Evolutionary conservation across 1,284 basidiomycete genomes (phyloP).

Genomic region (Kwoniella shivajii): DNA sequence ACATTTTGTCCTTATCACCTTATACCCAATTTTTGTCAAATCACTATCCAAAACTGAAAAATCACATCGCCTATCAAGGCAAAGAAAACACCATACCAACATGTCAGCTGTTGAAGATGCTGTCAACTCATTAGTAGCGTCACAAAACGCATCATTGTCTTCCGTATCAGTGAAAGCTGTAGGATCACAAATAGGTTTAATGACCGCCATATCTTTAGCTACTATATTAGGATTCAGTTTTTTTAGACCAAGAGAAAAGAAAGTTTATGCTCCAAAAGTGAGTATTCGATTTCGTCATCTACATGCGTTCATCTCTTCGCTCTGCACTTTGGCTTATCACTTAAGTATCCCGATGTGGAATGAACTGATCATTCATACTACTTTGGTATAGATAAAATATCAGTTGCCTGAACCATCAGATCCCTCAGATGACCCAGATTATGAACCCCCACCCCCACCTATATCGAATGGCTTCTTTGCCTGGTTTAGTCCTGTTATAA

Average conservation of each 20-base stretch:
- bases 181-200: slow-evolving; percentile 74
- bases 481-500: slow-evolving; percentile 84
- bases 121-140: slow-evolving; percentile 36
- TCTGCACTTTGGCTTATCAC: neutral
- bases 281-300: too few relatives aligned
- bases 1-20: too few relatives aligned
- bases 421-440: slow-evolving; percentile 44
- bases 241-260: slow-evolving; percentile 74
- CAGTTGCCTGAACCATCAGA: slow-evolving; percentile 56
- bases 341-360: too few relatives aligned
- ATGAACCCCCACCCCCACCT: slow-evolving; percentile 54
- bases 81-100: neutral
- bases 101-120: slow-evolving; percentile 22
- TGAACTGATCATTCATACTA: neutral
- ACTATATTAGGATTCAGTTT: slow-evolving; percentile 71
- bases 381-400: slow-evolving; percentile 69
- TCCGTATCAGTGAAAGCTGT: slow-evolving; percentile 68
- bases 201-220: slow-evolving; percentile 67
- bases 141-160: slow-evolving; percentile 43
- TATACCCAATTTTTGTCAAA: too few relatives aligned
- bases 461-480: slow-evolving; percentile 80
- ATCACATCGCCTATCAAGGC: too few relatives aligned
- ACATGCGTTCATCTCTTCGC: too few relatives aligned
- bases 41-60: too few relatives aligned
- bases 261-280: slow-evolving; percentile 58